Percentiles rank a stretch among this genome's conserved stretches.
Conservation (phyloP, 2,329 filamentous ascomycete genomes). For the Aspergillus udagawae region DNA sequence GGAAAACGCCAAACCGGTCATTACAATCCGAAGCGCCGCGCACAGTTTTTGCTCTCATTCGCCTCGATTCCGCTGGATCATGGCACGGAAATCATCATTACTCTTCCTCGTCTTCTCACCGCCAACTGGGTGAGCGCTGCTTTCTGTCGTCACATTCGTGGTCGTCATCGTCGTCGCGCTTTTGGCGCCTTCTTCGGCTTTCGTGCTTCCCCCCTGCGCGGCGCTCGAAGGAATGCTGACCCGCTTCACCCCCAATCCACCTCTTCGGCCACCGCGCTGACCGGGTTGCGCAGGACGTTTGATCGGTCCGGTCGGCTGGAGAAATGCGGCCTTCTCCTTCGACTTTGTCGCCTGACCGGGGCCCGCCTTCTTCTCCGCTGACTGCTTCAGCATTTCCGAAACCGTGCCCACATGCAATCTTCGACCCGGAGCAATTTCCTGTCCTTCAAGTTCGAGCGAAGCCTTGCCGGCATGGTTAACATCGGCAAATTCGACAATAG, state of each 20-base stretch:
- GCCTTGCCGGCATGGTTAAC: constrained; percentile 65
- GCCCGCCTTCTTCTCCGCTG: constrained; percentile 39
- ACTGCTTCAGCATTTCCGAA: constrained; percentile 46
- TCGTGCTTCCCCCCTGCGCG: constrained; percentile 1
- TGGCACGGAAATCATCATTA: constrained; percentile 55
- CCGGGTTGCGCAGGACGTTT: constrained; percentile 45
- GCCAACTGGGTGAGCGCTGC: constrained; percentile 8
- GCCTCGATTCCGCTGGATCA: constrained; percentile 44
- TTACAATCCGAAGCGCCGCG: constrained; percentile 20
- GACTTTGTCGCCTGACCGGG: constrained; percentile 38
- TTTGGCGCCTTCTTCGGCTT: constrained; percentile 3
- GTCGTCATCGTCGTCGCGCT: constrained; percentile 21
- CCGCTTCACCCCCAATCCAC: constrained; percentile 49
- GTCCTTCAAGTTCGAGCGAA: constrained; percentile 43
- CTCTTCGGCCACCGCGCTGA: constrained; percentile 41
- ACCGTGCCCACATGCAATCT: constrained; percentile 49
- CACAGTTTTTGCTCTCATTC: constrained; percentile 17
- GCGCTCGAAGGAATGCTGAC: constrained; percentile 19
- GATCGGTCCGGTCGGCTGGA: constrained; percentile 35
- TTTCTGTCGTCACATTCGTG: constrained; percentile 24
- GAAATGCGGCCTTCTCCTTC: constrained; percentile 29
- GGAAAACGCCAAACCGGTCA: constrained; percentile 27
- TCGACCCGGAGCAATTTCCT: constrained; percentile 43
- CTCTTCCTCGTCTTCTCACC: constrained; percentile 44
- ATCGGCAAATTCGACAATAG: constrained; percentile 76